Evolutionary conservation across 345 rosid genomes (phyloP).

Genomic region (Passiflora organensis): DNA sequence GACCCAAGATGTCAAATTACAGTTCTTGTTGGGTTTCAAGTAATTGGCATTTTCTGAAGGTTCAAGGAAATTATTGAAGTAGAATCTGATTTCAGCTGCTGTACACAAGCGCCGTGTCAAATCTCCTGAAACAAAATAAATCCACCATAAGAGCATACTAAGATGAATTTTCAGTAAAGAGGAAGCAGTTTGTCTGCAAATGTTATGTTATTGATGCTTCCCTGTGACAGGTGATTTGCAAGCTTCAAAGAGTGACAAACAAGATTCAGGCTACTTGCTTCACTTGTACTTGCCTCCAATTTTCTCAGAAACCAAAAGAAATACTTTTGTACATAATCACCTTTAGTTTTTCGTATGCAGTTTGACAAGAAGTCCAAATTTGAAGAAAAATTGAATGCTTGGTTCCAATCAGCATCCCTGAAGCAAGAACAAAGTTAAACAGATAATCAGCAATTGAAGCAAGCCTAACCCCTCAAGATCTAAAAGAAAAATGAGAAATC

Average conservation of each 20-base stretch:
- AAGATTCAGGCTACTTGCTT: too few species aligned
- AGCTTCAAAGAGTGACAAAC: too few species aligned
- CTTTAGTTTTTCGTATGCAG: constrained; percentile 54
- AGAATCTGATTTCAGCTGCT: constrained; percentile 72
- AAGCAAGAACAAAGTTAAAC: constrained; percentile 10
- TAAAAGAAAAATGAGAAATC: background rate
- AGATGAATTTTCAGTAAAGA: constrained; percentile 4
- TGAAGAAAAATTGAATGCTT: constrained; percentile 73
- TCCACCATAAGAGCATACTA: background rate
- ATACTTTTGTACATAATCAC: constrained; percentile 17
- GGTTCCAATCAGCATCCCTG: constrained; percentile 88
- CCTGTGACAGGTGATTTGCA: too few species aligned
- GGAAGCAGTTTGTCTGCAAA: too few species aligned
- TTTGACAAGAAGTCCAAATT: constrained; percentile 62
- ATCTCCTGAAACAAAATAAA: constrained; percentile 43
- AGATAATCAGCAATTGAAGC: background rate
- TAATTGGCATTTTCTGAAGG: constrained; percentile 23
- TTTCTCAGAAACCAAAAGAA: too few species aligned
- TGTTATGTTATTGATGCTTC: too few species aligned
- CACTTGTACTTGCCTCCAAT: too few species aligned
- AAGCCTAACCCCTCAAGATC: background rate
- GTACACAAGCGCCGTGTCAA: constrained; percentile 53
- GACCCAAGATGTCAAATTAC: constrained; percentile 79
- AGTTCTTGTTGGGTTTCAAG: constrained; percentile 64
- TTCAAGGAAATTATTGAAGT: constrained; percentile 48